Evolutionary conservation across 2,329 filamentous ascomycete species (phyloP), one percentile per base, ranked within the genome.

Genomic region (Neofusicoccum cordaticola): DNA sequence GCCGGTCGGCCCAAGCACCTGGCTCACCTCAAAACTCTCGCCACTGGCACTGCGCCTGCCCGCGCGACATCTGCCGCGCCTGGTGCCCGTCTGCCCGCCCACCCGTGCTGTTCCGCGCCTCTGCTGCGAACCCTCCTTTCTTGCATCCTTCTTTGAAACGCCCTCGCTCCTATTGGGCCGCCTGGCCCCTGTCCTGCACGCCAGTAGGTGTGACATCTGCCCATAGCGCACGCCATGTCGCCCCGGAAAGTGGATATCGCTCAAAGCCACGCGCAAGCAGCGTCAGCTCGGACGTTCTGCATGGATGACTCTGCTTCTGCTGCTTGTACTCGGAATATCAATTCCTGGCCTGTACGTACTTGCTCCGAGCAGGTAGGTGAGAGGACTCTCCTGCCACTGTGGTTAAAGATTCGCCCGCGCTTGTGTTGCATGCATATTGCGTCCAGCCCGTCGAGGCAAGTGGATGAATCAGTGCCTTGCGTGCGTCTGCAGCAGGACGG

Each of bases 171-270:
- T 37, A 60, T 60, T 60, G 56, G 56, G 7, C 39, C n/a, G n/a
- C 31, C 7, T 15, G 4, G 37, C 31, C 56, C 56, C 31, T 45
- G 42, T 37, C 41, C 34, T 17, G 13, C 17, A 4, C 11, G 17
- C 35, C 51, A 22, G 17, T 15, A 42, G 37, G 37, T 56, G 53
- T 45, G 41, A 45, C 41, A 47, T 17, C 42, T 60, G 56, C 41
- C 42, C 56, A 60, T 47, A 60, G 56, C 56, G 56, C 56, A 47
- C 53, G 53, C 53, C 53, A 57, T 57, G 39, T 44, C 41, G 39
- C 53, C 53, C 39, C 39, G 37, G 39, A 42, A 44, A 57, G 56
- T 60, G 56, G 41, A 44, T 44, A 60, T 44, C 41, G 39, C 31
- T 60, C 56, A 60, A 60, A 60, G 56, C 56, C 56, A 60, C 42